Evolutionary conservation across 2,329 filamentous ascomycete genomes (phyloP), one percentile per base, ranked within the genome.

Genomic region (Xylariaceae sp.): DNA sequence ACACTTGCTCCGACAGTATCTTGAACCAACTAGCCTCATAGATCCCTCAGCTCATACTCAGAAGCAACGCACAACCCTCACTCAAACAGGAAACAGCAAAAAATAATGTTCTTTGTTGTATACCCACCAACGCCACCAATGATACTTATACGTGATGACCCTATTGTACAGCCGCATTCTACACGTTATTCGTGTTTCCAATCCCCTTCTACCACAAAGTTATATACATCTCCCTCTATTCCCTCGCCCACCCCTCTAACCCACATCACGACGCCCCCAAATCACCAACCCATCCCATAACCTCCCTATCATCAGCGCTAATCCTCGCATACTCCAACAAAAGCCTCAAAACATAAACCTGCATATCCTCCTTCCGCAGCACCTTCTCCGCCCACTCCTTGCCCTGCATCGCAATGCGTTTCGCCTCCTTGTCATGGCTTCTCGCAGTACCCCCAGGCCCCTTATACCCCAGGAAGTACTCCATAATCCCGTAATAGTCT

Each of bases 401-500:
- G 2, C 87, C 87, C 3, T 78, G 79, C 41, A 73, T 69, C 12
- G 88, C 87, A 61, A 92, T 88, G 65, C 73, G 77, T 66, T 81
- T 73, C 0, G 85, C 88, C 3, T 74, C 75, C 1, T 70, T 69
- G 61, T 90, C 87, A 56, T 82, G 79, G 1, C 66, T 69, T 1
- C 61, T 63, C 5, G 68, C 66, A 10, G 63, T 65, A 16, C 71
- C 75, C 0, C 68, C 63, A 59, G 85, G 83, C 1, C 86, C 86
- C 0, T 68, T 63, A 59, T 85, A 83, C 1, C 86, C 86, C 5
- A 89, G 64, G 62, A 92, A 90, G 63, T 89, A 92, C 51, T 87
- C 82, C 76, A 90, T 77, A 50, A 90, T 84, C 41, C 81, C 84
- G 55, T 84, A 91, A 61, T 88, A 79, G 60, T 92, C 89, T 34